Percentiles rank a stretch among this genome's conserved stretches.
Evolutionary conservation across 371 early-diverging fungal genomes (phyloP).

Genomic region (Lichtheimia ornata): DNA sequence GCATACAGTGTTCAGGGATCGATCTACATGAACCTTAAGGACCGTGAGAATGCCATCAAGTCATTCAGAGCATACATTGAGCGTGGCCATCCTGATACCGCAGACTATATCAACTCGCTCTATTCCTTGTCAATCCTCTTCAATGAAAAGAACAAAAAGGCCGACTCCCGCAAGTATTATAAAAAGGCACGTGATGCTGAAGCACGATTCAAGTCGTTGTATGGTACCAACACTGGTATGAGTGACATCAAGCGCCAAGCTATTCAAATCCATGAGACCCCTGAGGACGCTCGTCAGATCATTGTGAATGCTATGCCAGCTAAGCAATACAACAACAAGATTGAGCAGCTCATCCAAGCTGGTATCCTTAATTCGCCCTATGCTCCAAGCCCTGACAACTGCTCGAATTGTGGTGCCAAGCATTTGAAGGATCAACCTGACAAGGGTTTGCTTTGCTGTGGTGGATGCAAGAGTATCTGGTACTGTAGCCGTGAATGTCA

Average conservation of each 20-base stretch:
- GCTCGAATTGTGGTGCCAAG: constrained; percentile 57
- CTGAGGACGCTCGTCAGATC: constrained; percentile 37
- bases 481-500: constrained; percentile 69
- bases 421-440: constrained; percentile 52
- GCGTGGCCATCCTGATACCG: constrained; percentile 59
- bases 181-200: constrained; percentile 58
- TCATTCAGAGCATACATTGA: constrained; percentile 58
- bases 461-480: constrained; percentile 63
- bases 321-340: constrained; percentile 35
- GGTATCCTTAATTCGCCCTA: constrained; percentile 42
- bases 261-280: constrained; percentile 42
- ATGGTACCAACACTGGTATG: constrained; percentile 56
- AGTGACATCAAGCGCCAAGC: constrained; percentile 65
- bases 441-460: constrained; percentile 58
- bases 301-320: constrained; percentile 36
- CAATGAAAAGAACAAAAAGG: constrained; percentile 55
- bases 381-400: constrained; percentile 44
- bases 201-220: constrained; percentile 55
- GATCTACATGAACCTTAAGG: constrained; percentile 54
- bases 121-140: constrained; percentile 57
- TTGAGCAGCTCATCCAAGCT: constrained; percentile 46
- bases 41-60: constrained; percentile 55
- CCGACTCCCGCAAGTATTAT: constrained; percentile 55
- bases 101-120: constrained; percentile 57
- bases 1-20: constrained; percentile 63